Evolutionary conservation across 441 rosid genomes (phyloP).

Genomic region (Syzygium syzygioides): DNA sequence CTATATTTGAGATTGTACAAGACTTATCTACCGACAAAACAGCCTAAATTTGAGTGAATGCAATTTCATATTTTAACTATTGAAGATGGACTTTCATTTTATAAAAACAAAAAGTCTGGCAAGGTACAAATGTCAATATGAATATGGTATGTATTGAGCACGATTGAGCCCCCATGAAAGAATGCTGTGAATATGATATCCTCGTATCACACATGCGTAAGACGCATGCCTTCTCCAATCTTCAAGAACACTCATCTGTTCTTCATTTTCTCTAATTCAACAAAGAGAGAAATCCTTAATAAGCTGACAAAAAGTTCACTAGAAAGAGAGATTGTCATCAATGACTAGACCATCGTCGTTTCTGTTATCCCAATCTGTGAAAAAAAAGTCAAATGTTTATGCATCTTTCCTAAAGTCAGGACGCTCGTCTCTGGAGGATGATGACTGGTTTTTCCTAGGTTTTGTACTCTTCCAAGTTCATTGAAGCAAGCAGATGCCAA

Average conservation of each 20-base stretch:
- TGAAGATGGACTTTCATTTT: not conserved
- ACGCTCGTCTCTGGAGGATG: not conserved
- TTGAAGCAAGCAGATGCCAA: not conserved
- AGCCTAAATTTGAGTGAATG: not conserved
- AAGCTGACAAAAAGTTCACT: not conserved
- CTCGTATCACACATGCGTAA: not conserved
- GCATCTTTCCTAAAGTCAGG: not conserved
- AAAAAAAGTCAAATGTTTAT: not conserved
- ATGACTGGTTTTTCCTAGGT: not conserved
- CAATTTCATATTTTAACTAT: not conserved
- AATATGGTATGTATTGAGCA: not conserved
- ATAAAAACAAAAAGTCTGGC: not conserved
- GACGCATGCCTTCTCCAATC: not conserved
- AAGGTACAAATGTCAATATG: not conserved
- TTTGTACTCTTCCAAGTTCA: not conserved
- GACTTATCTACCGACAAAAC: fast-evolving
- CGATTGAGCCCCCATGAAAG: not conserved
- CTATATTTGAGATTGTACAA: not conserved
- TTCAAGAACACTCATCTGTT: not conserved
- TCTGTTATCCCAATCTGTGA: not conserved
- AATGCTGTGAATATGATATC: not conserved
- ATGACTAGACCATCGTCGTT: not conserved
- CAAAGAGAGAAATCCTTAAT: not conserved
- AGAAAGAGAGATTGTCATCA: not conserved
- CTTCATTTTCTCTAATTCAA: not conserved